Conservation (phyloP, 2,329 filamentous ascomycete genomes). For the Diplodia corticola region DNA sequence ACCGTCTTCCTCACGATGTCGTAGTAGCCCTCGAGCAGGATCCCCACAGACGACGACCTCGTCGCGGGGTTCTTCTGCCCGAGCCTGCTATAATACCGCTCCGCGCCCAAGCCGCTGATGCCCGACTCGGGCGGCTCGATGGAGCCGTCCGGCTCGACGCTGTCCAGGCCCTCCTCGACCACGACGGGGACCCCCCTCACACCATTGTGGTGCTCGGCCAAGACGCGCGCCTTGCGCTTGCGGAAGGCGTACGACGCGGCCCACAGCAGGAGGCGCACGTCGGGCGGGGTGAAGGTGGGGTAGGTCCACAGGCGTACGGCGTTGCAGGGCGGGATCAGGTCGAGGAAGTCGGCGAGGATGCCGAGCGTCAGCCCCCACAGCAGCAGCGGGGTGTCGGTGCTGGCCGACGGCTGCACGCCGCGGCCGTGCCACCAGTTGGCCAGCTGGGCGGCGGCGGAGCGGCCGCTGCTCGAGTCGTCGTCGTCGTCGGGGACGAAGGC, state of each 20-base stretch:
- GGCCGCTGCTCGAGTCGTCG: slow-evolving; percentile 4
- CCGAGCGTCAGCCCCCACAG: slow-evolving; percentile 70
- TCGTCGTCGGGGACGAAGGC: slow-evolving; percentile 47
- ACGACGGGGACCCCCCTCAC: slow-evolving; percentile 9
- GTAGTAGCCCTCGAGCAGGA: slow-evolving; percentile 56
- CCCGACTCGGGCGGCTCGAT: slow-evolving; percentile 40
- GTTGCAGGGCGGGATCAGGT: slow-evolving; percentile 64
- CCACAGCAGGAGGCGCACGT: slow-evolving; percentile 61
- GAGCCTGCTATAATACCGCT: slow-evolving; percentile 38
- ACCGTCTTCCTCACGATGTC: slow-evolving; percentile 52
- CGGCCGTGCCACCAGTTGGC: slow-evolving; percentile 28
- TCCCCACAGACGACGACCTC: slow-evolving; percentile 46
- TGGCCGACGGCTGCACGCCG: slow-evolving; percentile 35
- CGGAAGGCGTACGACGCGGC: slow-evolving; percentile 60
- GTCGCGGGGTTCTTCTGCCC: slow-evolving; percentile 41
- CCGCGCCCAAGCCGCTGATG: slow-evolving; percentile 48
- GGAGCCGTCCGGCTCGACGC: slow-evolving; percentile 32
- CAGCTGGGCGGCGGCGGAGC: background rate
- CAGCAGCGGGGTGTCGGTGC: slow-evolving; percentile 51
- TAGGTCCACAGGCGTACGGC: slow-evolving; percentile 66
- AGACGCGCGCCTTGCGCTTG: slow-evolving; percentile 32
- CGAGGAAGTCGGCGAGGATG: slow-evolving; percentile 66
- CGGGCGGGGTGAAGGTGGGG: slow-evolving; percentile 65
- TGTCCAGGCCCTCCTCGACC: slow-evolving; percentile 32
- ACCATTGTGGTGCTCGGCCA: background rate